phyloP scores from a whole-genome alignment of 768 basidiomycete genomes.

The Termitomyces sp. region DNA sequence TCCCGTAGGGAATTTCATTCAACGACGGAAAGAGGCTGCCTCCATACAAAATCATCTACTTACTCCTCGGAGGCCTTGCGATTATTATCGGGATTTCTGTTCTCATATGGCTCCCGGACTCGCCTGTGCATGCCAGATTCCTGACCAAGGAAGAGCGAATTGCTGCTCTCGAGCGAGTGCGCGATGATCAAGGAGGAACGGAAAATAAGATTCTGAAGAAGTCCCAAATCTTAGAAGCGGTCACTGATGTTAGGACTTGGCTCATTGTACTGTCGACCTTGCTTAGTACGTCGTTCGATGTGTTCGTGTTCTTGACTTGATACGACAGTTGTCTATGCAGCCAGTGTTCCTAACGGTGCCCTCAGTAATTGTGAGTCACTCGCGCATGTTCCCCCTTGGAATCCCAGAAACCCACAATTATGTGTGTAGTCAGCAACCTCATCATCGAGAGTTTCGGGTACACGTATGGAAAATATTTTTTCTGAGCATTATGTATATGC shows the following conservation, averaged over 20 bases:
- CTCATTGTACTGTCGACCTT: constrained; percentile 53
- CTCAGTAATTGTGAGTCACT: constrained; percentile 50
- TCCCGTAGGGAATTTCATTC: constrained; percentile 47
- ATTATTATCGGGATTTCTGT: constrained; percentile 52
- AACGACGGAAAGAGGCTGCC: constrained; percentile 40
- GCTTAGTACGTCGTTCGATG: constrained; percentile 36
- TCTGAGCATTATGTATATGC: neutral
- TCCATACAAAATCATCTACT: constrained; percentile 57
- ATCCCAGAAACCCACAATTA: neutral
- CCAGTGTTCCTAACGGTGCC: constrained; percentile 61
- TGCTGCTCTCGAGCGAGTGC: constrained; percentile 58
- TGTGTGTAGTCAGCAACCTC: constrained; percentile 45
- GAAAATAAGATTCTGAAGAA: constrained; percentile 56
- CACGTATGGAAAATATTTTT: constrained; percentile 31
- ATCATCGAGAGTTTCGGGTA: constrained; percentile 63
- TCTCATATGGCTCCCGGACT: constrained; percentile 58
- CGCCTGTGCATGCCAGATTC: constrained; percentile 53
- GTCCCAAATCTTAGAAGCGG: constrained; percentile 51
- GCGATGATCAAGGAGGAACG: constrained; percentile 61
- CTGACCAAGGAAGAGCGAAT: constrained; percentile 55
- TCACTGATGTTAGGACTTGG: constrained; percentile 57
- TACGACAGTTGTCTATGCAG: constrained; percentile 23
- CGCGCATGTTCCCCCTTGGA: neutral
- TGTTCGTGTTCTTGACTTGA: neutral
- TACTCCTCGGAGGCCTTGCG: constrained; percentile 55